phyloP scores from a whole-genome alignment of 352 stramenopile genomes.

The Phytophthora pini region DNA sequence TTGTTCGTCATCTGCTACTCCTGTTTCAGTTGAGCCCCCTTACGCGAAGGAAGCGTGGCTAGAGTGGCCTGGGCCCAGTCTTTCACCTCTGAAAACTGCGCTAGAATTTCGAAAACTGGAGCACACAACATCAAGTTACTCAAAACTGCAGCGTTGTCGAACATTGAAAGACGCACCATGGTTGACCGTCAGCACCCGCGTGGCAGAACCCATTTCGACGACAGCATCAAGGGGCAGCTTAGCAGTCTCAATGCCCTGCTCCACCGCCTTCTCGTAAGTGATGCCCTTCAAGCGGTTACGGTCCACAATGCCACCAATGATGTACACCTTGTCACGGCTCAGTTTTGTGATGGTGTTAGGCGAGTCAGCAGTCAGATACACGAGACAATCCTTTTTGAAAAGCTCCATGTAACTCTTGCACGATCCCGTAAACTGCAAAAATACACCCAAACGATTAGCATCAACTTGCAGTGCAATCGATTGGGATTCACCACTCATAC shows the following conservation, averaged over 20 bases:
- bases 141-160: background rate
- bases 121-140: constrained; percentile 1
- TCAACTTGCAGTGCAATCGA: background rate
- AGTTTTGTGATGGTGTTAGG: constrained; percentile 91
- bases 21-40: constrained; percentile 67
- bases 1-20: constrained; percentile 24
- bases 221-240: constrained; percentile 92
- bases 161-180: constrained; percentile 58
- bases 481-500: constrained; percentile 29
- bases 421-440: constrained; percentile 60
- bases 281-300: constrained; percentile 95
- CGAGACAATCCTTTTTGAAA: constrained; percentile 86
- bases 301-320: constrained; percentile 98
- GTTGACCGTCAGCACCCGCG: constrained; percentile 89
- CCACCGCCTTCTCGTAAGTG: constrained; percentile 92
- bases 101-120: constrained; percentile 84
- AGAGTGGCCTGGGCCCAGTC: constrained; percentile 83
- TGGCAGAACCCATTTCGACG: constrained; percentile 74
- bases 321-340: constrained; percentile 92
- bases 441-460: background rate
- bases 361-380: constrained; percentile 96
- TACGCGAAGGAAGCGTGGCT: constrained; percentile 69
- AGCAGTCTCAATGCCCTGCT: constrained; percentile 91
- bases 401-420: constrained; percentile 72
- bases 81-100: constrained; percentile 68